Conservation (phyloP, 495 filamentous ascomycete species). For the Podospora anserina region DNA sequence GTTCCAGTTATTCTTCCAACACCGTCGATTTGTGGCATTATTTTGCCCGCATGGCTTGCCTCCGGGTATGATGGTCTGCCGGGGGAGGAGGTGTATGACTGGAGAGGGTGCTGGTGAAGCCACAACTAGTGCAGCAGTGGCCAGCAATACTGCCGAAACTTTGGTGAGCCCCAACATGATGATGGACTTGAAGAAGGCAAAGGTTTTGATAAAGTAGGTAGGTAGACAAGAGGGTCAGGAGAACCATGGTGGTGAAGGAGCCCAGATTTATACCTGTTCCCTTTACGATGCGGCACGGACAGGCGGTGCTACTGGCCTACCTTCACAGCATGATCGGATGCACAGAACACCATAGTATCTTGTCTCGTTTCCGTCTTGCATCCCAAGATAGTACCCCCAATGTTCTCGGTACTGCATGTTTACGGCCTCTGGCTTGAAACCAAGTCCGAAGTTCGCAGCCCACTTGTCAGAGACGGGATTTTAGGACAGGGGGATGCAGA, state of each 20-base stretch:
- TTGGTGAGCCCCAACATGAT: slow-evolving; percentile 1
- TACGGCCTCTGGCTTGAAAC: background rate
- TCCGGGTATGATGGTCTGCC: slow-evolving; percentile 29
- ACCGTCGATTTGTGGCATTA: slow-evolving; percentile 33
- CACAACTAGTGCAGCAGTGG: background rate
- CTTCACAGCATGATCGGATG: too few relatives aligned
- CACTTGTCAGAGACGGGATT: background rate
- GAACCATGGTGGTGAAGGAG: background rate
- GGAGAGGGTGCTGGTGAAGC: slow-evolving; percentile 3
- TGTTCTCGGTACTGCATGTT: background rate
- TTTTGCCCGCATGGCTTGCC: slow-evolving; percentile 32
- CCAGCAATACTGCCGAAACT: background rate
- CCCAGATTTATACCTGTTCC: background rate
- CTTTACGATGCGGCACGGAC: background rate
- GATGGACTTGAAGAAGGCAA: background rate
- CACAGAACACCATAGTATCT: background rate
- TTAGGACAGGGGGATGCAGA: background rate
- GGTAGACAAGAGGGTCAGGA: background rate
- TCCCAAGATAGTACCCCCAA: background rate
- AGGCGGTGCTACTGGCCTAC: background rate
- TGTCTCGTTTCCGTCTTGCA: background rate
- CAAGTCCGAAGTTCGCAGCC: slow-evolving; percentile 1
- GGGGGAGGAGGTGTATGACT: slow-evolving; percentile 19
- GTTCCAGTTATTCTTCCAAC: slow-evolving; percentile 35
- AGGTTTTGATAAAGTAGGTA: background rate